A percentile compares a stretch with the other conserved stretches of the same genome.
These are phyloP conservation scores for Stemphylium beticola DNA, from an alignment of 2,329 filamentous ascomycete genomes.

Conservation along the genomic window DNA sequence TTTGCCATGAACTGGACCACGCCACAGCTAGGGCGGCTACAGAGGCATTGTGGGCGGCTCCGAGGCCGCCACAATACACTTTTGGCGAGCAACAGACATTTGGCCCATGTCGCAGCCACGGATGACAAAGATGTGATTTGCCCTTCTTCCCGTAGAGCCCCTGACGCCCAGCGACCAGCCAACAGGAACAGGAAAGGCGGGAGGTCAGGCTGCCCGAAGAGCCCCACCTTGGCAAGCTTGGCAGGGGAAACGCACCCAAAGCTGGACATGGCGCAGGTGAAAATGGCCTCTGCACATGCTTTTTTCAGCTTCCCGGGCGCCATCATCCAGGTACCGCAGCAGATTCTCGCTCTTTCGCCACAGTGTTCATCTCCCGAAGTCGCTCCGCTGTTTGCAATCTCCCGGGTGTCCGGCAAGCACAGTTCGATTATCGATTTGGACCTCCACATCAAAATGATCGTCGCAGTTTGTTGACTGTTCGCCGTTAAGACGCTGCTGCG, in stretches of 20 bases:
- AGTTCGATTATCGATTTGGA: not conserved
- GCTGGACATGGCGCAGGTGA: constrained; percentile 15
- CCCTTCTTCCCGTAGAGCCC: constrained; percentile 25
- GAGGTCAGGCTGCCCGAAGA: constrained; percentile 15
- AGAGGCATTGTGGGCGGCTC: not conserved
- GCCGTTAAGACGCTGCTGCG: not conserved
- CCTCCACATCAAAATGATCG: not conserved
- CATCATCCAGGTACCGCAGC: not conserved
- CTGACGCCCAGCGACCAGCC: constrained; percentile 27
- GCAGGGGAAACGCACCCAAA: constrained; percentile 34
- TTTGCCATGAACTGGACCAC: not conserved
- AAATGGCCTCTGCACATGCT: constrained; percentile 12
- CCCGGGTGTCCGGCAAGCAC: constrained; percentile 3
- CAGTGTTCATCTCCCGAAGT: constrained; percentile 11
- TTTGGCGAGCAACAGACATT: constrained; percentile 18
- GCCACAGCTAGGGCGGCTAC: not conserved
- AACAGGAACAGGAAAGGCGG: constrained; percentile 33
- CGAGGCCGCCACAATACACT: not conserved
- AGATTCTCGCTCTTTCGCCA: not conserved
- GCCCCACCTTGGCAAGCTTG: constrained; percentile 31
- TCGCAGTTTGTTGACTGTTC: not conserved
- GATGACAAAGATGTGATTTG: constrained; percentile 31
- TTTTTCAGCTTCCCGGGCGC: constrained; percentile 6
- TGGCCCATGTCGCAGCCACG: constrained; percentile 13
- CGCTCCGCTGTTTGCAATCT: constrained; percentile 6